A percentile compares a stretch with the other conserved stretches of the same genome.
Conservation (phyloP, 2,329 filamentous ascomycete species). For the Sclerotinia glacialis region DNA sequence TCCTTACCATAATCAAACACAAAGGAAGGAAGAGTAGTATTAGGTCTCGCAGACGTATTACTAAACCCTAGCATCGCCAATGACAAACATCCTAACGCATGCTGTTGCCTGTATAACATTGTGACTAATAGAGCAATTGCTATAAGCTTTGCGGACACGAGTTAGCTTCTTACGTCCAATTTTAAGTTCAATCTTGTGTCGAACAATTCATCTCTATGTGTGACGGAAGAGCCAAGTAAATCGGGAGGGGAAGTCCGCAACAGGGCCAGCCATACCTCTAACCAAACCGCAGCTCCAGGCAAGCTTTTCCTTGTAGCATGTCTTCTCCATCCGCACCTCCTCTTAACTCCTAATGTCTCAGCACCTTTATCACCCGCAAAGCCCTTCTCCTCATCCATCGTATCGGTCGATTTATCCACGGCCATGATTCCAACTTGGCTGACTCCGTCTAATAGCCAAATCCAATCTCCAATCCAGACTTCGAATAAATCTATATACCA, state of each 20-base stretch:
- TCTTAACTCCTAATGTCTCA: neutral
- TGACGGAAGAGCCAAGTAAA: neutral
- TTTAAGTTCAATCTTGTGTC: constrained; percentile 23
- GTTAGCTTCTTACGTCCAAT: constrained; percentile 23
- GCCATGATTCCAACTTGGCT: neutral
- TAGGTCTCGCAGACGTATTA: constrained; percentile 12
- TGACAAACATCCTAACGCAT: constrained; percentile 11
- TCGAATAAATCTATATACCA: neutral
- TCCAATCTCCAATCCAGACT: neutral
- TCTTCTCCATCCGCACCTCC: constrained; percentile 17
- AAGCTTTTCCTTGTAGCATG: neutral
- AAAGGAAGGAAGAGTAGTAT: constrained; percentile 43
- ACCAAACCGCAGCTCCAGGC: constrained; percentile 21
- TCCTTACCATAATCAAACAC: constrained; percentile 46
- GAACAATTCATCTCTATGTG: neutral
- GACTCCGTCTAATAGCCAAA: neutral
- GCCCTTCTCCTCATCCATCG: constrained; percentile 18
- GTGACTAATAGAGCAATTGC: constrained; percentile 19
- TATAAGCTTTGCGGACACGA: constrained; percentile 7
- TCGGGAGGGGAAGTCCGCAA: neutral
- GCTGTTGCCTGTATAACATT: constrained; percentile 13
- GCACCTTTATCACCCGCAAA: neutral
- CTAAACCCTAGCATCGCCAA: constrained; percentile 10
- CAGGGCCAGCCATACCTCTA: constrained; percentile 24
- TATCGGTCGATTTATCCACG: neutral